These are phyloP conservation scores for Eucalyptus leucophloia DNA, from an alignment of 345 rosid genomes.

Conservation along the genomic window DNA sequence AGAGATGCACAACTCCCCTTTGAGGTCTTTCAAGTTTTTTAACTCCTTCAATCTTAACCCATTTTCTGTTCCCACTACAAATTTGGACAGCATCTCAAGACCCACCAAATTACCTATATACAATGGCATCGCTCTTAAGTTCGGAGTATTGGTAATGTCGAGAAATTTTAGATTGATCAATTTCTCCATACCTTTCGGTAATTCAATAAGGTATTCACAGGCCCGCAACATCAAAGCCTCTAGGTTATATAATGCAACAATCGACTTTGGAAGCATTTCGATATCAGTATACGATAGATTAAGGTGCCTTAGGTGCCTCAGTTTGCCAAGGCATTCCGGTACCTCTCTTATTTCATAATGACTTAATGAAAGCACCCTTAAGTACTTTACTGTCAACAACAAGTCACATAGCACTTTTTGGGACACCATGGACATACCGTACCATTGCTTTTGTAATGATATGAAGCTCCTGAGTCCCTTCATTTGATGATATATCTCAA, in stretches of 20 bases:
- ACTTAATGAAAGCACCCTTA: neutral
- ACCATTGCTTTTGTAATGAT: fast-evolving
- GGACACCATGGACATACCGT: fast-evolving
- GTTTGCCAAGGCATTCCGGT: neutral
- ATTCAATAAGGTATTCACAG: fast-evolving
- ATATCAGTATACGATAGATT: fast-evolving
- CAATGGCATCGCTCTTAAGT: neutral
- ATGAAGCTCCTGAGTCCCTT: neutral
- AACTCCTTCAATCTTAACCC: neutral
- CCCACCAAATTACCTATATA: neutral
- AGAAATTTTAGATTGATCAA: neutral
- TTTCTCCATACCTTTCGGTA: neutral
- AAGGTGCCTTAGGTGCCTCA: neutral
- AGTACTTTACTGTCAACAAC: fast-evolving
- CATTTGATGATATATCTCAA: fast-evolving
- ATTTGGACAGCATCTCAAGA: neutral
- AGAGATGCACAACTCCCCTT: neutral
- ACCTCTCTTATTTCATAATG: fast-evolving
- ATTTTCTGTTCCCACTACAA: neutral
- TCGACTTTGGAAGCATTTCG: neutral
- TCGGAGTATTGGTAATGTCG: fast-evolving
- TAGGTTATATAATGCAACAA: neutral
- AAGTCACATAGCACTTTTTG: neutral
- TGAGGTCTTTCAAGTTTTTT: neutral
- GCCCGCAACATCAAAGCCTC: neutral